phyloP scores from a whole-genome alignment of 441 rosid genomes.

The Flueggea neowawraea region DNA sequence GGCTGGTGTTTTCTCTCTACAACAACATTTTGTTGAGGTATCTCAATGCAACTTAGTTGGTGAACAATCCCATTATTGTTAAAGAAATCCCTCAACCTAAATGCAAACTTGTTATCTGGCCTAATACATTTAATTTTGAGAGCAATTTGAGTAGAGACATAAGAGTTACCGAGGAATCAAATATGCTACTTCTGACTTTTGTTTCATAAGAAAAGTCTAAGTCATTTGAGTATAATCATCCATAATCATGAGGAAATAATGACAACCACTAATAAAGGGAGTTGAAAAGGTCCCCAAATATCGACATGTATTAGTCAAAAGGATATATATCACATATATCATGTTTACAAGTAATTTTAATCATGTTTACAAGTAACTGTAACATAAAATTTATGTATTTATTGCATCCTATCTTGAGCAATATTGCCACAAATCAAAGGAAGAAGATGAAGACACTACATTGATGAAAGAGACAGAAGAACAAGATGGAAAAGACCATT shows the following conservation, averaged over 20 bases:
- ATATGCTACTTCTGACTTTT: neutral
- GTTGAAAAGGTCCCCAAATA: neutral
- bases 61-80: neutral
- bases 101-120: neutral
- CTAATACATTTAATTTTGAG: neutral
- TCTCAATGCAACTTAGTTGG: neutral
- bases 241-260: neutral
- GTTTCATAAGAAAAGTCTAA: neutral
- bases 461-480: no score
- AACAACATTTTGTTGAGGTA: neutral
- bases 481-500: no score
- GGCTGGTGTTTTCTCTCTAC: slow-evolving; percentile 6
- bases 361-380: neutral
- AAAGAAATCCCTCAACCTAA: neutral
- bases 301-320: neutral
- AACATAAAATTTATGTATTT: no score
- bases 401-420: no score
- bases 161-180: neutral
- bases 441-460: no score
- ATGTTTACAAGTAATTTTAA: neutral
- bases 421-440: no score
- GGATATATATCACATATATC: no score
- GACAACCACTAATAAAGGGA: neutral
- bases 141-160: neutral
- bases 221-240: slow-evolving; percentile 4